These are phyloP conservation scores for Cercophora sp. DNA, from an alignment of 495 filamentous ascomycete genomes.

Conservation along the genomic window DNA sequence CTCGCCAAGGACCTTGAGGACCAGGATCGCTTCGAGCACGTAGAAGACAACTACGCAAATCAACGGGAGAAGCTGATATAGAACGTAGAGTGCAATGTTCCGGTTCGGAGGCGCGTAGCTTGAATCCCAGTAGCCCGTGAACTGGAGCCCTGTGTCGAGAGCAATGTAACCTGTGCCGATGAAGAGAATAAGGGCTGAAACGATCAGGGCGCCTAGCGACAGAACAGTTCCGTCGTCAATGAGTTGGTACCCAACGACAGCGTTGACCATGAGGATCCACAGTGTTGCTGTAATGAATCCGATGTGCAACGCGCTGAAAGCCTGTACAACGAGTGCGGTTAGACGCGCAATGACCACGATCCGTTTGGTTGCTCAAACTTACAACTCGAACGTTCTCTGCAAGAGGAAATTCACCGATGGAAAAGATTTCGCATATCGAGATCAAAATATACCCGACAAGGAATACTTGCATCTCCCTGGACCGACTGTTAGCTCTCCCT, in stretches of 20 bases:
- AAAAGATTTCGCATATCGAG: slow-evolving; percentile 94
- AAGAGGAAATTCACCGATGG: slow-evolving; percentile 82
- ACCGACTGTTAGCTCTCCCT: slow-evolving; percentile 22
- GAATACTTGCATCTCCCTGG: slow-evolving; percentile 94
- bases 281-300: slow-evolving; percentile 80
- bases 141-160: slow-evolving; percentile 85
- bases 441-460: slow-evolving; percentile 83
- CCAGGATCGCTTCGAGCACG: slow-evolving; percentile 74
- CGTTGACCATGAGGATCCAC: slow-evolving; percentile 92
- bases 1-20: slow-evolving; percentile 80
- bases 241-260: slow-evolving; percentile 86
- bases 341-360: slow-evolving; percentile 8
- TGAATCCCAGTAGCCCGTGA: slow-evolving; percentile 70
- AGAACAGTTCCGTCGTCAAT: slow-evolving; percentile 89
- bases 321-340: slow-evolving; percentile 45
- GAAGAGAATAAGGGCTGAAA: slow-evolving; percentile 68
- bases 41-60: slow-evolving; percentile 84
- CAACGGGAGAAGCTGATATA: slow-evolving; percentile 88
- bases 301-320: slow-evolving; percentile 88
- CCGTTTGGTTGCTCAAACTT: slow-evolving; percentile 31
- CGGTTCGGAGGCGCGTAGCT: slow-evolving; percentile 56
- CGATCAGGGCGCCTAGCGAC: slow-evolving; percentile 70
- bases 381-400: slow-evolving; percentile 61
- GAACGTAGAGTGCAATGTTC: slow-evolving; percentile 83
- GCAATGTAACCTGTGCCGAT: slow-evolving; percentile 94